Evolutionary conservation across 306 rosid genomes (phyloP).

Genomic region (Lupinus albus): DNA sequence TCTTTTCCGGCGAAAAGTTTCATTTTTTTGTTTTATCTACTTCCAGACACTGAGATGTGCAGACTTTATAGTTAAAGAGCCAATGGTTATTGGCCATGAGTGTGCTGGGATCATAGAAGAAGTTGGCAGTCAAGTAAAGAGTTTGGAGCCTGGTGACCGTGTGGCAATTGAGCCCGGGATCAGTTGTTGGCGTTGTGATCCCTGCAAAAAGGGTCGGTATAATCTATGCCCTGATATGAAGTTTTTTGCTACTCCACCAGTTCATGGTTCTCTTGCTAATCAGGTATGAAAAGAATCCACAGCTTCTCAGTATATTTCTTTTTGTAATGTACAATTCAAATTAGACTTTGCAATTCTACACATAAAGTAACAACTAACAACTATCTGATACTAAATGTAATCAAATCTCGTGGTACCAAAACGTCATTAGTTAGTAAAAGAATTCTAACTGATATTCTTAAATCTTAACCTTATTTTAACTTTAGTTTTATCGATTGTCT

Average conservation of each 20-base stretch:
- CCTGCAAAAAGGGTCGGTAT: conserved; percentile 80
- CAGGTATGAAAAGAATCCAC: conserved; percentile 56
- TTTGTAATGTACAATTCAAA: conserved; percentile 1
- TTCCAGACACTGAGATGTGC: conserved; percentile 76
- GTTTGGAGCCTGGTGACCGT: conserved; percentile 64
- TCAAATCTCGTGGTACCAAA: conserved; percentile 1
- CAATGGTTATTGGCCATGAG: conserved; percentile 96
- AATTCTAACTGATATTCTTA: background rate
- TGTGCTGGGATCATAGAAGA: conserved; percentile 89
- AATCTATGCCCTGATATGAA: conserved; percentile 88
- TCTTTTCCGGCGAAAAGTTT: background rate
- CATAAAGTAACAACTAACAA: background rate
- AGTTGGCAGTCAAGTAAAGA: conserved; percentile 68
- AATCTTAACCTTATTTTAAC: background rate
- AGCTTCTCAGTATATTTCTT: conserved; percentile 27
- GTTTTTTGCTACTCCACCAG: conserved; percentile 87
- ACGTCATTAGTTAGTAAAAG: background rate
- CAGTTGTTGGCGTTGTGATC: conserved; percentile 77
- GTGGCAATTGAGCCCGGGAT: conserved; percentile 93
- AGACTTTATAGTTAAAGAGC: conserved; percentile 75
- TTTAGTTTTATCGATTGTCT: background rate
- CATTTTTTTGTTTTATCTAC: conserved; percentile 32
- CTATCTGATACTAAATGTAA: background rate
- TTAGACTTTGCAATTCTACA: background rate
- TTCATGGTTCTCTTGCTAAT: conserved; percentile 90